phyloP scores from a whole-genome alignment of 257 asterid species.

The Solanum virginianum region DNA sequence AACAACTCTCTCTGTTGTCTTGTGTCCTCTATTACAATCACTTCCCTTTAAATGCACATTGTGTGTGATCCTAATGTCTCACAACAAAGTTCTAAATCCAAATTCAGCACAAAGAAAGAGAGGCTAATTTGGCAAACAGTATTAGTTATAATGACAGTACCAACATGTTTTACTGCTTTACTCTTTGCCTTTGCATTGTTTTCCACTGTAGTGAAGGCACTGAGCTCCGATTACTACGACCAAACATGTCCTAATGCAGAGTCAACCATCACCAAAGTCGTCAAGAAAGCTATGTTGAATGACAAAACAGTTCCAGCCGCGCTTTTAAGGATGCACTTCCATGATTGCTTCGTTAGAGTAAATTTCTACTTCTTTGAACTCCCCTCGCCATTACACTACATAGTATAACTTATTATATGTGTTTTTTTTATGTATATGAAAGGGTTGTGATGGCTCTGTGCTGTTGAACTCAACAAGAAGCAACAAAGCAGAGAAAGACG shows the following conservation, averaged over 20 bases:
- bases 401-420: not conserved
- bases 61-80: not conserved
- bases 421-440: not conserved
- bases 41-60: slow-evolving; percentile 16
- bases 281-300: slow-evolving; percentile 44
- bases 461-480: slow-evolving; percentile 41
- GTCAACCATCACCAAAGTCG: slow-evolving; percentile 20
- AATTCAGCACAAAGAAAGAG: not conserved
- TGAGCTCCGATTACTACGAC: slow-evolving; percentile 45
- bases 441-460: slow-evolving; percentile 91
- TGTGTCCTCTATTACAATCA: not conserved
- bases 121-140: not conserved
- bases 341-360: slow-evolving; percentile 82
- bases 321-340: slow-evolving; percentile 81
- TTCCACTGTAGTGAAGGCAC: slow-evolving; percentile 16
- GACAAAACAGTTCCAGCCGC: slow-evolving; percentile 80
- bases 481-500: slow-evolving; percentile 60
- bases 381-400: not conserved
- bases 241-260: slow-evolving; percentile 61
- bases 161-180: slow-evolving; percentile 6
- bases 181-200: slow-evolving; percentile 2
- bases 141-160: slow-evolving; percentile 21
- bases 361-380: not conserved
- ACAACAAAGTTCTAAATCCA: not conserved
- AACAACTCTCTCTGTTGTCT: not conserved